Conservation (phyloP, 2,329 filamentous ascomycete genomes). For the Ophiostoma novo-ulmi region DNA sequence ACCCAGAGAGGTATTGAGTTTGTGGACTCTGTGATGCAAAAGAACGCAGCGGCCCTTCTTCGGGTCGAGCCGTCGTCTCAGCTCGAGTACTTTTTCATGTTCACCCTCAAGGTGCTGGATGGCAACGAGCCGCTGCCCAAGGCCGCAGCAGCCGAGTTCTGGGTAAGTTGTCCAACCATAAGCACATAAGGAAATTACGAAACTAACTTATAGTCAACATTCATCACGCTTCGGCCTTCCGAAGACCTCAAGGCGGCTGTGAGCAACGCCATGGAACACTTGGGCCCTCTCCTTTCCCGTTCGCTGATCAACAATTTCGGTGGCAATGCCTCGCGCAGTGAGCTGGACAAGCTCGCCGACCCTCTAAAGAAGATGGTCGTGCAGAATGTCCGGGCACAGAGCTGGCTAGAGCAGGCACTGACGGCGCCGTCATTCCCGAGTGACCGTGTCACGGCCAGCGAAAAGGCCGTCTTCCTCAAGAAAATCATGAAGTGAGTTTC, state of each 20-base stretch:
- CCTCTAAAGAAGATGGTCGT: conserved; percentile 64
- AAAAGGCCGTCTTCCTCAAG: conserved; percentile 61
- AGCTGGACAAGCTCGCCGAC: conserved; percentile 65
- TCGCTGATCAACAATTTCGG: conserved; percentile 61
- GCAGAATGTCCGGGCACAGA: conserved; percentile 50
- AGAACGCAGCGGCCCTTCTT: conserved; percentile 58
- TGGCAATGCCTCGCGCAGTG: conserved; percentile 63
- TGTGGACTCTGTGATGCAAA: conserved; percentile 57
- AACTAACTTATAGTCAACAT: conserved; percentile 42
- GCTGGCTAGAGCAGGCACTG: conserved; percentile 60
- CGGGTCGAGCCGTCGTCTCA: conserved; percentile 50
- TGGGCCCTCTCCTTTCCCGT: conserved; percentile 57
- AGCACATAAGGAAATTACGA: neutral
- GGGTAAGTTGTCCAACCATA: conserved; percentile 47
- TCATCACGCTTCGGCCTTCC: conserved; percentile 46
- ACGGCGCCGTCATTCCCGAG: conserved; percentile 53
- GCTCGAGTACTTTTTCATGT: conserved; percentile 64
- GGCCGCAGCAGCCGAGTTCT: conserved; percentile 66
- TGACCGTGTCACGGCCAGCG: conserved; percentile 51
- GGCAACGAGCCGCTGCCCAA: conserved; percentile 72
- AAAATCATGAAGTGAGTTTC: conserved; percentile 54
- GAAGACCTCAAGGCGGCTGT: conserved; percentile 43
- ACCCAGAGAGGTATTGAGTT: conserved; percentile 71
- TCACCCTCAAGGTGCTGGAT: conserved; percentile 64
- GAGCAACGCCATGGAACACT: conserved; percentile 48